Conservation (phyloP, 1,284 basidiomycete genomes). For the Pisolithus thermaeus region DNA sequence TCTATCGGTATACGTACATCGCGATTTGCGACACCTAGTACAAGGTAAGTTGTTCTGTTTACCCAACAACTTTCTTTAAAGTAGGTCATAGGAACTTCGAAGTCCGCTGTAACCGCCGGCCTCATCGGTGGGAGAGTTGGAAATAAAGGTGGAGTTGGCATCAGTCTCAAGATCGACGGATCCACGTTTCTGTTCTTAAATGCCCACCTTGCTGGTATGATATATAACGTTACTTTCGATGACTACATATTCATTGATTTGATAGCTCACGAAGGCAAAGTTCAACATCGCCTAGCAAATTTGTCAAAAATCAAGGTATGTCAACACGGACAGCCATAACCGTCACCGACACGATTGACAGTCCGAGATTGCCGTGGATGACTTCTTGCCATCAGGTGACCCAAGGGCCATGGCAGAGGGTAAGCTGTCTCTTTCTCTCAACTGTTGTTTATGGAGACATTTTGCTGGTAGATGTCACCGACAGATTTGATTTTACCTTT, state of each 20-base stretch:
- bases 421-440: conserved; percentile 18
- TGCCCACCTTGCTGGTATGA: conserved; percentile 76
- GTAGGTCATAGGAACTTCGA: conserved; percentile 47
- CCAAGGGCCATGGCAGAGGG: conserved; percentile 63
- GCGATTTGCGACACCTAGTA: conserved; percentile 56
- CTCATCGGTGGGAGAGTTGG: conserved; percentile 84
- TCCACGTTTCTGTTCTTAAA: conserved; percentile 80
- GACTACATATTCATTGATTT: conserved; percentile 4
- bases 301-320: conserved; percentile 69
- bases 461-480: conserved; percentile 57
- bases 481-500: conserved; percentile 80
- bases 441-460: neutral
- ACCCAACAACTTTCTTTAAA: conserved; percentile 2
- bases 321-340: conserved; percentile 1
- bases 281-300: conserved; percentile 64
- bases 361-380: conserved; percentile 60
- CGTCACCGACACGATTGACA: conserved; percentile 22
- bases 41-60: conserved; percentile 38
- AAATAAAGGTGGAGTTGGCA: conserved; percentile 83
- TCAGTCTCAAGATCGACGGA: conserved; percentile 70
- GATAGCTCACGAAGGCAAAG: conserved; percentile 71
- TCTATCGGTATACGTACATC: conserved; percentile 66
- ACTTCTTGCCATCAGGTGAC: conserved; percentile 60
- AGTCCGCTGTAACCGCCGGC: conserved; percentile 74
- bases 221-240: neutral